Percentiles rank a stretch among this genome's conserved stretches.
Conservation (phyloP, 225 moss, liverwort and hornwort genomes). For the Antitrichia curtipendula region DNA sequence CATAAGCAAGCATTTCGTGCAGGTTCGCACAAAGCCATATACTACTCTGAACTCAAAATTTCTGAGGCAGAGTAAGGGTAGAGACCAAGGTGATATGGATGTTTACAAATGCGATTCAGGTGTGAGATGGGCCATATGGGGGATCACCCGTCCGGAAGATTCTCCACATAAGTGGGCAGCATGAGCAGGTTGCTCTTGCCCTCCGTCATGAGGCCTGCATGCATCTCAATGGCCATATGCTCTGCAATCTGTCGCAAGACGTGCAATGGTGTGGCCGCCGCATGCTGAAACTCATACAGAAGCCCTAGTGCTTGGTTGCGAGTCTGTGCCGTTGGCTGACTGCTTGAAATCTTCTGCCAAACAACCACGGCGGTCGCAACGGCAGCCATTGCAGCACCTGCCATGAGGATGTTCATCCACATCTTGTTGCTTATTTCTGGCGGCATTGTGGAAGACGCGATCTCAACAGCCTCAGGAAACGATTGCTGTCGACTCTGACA, state of each 20-base stretch:
- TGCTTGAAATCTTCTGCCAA: constrained; percentile 25
- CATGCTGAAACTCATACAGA: constrained; percentile 51
- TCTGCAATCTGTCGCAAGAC: constrained; percentile 71
- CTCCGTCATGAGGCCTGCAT: constrained; percentile 63
- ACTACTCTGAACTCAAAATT: not conserved
- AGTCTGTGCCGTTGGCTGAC: not conserved
- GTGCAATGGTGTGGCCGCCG: constrained; percentile 58
- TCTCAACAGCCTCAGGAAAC: constrained; percentile 2
- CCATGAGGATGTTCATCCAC: constrained; percentile 25
- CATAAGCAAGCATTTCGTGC: not conserved
- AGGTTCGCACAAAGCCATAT: not conserved
- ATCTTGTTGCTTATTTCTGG: constrained; percentile 22
- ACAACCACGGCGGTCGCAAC: constrained; percentile 25
- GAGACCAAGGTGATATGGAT: not conserved
- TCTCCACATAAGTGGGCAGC: constrained; percentile 78
- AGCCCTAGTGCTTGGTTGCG: constrained; percentile 28
- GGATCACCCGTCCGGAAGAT: constrained; percentile 65
- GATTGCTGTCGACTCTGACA: not conserved
- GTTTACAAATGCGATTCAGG: not conserved
- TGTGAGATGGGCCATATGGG: not conserved
- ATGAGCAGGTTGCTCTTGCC: constrained; percentile 82
- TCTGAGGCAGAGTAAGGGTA: not conserved
- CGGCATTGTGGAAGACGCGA: constrained; percentile 6
- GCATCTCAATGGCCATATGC: constrained; percentile 78
- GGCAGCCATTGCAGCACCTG: constrained; percentile 29